Percentiles rank a stretch among this genome's conserved stretches.
These are phyloP conservation scores for Aspergillus pseudoviridinutans DNA, from an alignment of 2,329 filamentous ascomycete species.

Conservation along the genomic window DNA sequence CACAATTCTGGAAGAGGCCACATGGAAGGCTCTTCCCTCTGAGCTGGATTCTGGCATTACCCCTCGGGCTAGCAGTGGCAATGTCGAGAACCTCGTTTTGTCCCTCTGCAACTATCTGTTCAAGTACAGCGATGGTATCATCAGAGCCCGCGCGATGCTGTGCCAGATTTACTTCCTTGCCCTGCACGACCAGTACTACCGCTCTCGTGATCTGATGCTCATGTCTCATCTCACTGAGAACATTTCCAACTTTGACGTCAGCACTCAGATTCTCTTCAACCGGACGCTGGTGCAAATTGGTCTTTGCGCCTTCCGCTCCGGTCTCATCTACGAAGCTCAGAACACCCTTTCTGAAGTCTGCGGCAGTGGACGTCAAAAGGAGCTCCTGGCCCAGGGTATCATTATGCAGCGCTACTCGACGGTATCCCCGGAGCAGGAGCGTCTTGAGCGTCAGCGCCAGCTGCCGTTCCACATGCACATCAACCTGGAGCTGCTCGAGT, in stretches of 20 bases:
- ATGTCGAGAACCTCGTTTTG: conserved; percentile 71
- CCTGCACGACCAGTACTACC: conserved; percentile 96
- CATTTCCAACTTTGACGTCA: conserved; percentile 93
- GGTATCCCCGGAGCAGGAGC: conserved; percentile 95
- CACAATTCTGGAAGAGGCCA: conserved; percentile 88
- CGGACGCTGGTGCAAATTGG: conserved; percentile 95
- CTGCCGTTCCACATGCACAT: conserved; percentile 99
- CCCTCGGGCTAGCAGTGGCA: conserved; percentile 62
- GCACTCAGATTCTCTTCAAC: conserved; percentile 98
- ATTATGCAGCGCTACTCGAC: conserved; percentile 97
- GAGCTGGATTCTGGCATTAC: conserved; percentile 75
- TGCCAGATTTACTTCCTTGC: conserved; percentile 99
- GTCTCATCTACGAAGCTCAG: conserved; percentile 94
- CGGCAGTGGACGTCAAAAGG: conserved; percentile 95
- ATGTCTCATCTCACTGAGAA: conserved; percentile 99
- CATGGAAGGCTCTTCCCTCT: conserved; percentile 75
- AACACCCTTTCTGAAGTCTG: conserved; percentile 98
- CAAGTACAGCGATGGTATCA: conserved; percentile 89
- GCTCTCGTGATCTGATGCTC: conserved; percentile 96
- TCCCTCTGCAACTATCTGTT: conserved; percentile 94
- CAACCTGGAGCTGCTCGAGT: conserved; percentile 96
- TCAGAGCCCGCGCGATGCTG: conserved; percentile 92
- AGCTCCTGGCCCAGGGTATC: conserved; percentile 93
- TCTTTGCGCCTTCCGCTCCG: conserved; percentile 95
- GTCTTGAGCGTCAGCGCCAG: conserved; percentile 93